Evolutionary conservation across 805 yeast species (phyloP).

Genomic region (Hanseniaspora hatyaiensis): DNA sequence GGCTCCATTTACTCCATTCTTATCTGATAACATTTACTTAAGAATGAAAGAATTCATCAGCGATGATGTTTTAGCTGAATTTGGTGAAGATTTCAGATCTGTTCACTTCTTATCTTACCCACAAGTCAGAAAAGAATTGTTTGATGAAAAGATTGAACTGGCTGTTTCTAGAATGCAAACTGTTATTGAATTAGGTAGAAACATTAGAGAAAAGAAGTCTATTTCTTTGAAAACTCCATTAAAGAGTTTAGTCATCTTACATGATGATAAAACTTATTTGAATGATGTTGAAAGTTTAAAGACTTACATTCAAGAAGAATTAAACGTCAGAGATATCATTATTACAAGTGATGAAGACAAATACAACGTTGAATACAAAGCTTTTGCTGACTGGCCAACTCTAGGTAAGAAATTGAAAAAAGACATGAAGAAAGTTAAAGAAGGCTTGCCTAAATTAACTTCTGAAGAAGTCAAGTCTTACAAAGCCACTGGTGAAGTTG

Average conservation of each 20-base stretch:
- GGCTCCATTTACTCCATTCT: conserved; percentile 98
- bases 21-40: conserved; percentile 80
- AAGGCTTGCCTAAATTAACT: conserved; percentile 71
- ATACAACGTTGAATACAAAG: conserved; percentile 84
- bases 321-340: conserved; percentile 78
- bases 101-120: conserved; percentile 95
- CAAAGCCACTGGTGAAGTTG: conserved; percentile 58
- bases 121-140: conserved; percentile 61
- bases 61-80: conserved; percentile 43
- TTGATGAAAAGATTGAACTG: conserved; percentile 70
- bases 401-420: conserved; percentile 93
- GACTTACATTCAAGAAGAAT: conserved; percentile 74
- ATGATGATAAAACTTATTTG: conserved; percentile 62
- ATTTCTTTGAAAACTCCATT: conserved; percentile 92
- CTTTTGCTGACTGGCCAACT: conserved; percentile 98
- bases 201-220: conserved; percentile 88
- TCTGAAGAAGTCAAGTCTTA: conserved; percentile 74
- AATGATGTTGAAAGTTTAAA: conserved; percentile 67
- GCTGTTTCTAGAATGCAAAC: conserved; percentile 94
- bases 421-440: conserved; percentile 88
- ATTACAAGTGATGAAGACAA: conserved; percentile 83
- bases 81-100: conserved; percentile 55
- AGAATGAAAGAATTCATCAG: conserved; percentile 53
- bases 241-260: conserved; percentile 73
- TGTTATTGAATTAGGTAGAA: conserved; percentile 92